Base-by-base conservation (phyloP, 345 rosid genomes). In the Mallotus nudiflorus region DNA sequence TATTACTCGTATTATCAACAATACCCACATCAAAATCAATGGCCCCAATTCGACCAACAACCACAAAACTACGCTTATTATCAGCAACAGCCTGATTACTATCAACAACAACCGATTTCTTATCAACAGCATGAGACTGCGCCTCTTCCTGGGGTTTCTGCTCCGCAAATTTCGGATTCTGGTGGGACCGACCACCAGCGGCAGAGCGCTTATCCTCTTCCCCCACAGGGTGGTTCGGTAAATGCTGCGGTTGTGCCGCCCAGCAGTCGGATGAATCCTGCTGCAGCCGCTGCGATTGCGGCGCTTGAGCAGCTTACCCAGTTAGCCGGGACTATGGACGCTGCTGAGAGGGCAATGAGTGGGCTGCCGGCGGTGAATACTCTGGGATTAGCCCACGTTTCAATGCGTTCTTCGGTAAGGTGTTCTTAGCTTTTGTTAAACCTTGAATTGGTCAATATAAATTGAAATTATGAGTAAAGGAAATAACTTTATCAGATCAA, bases 261-360 rank as follows among this genome's bases (percentile, higher is more conserved):
- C 4, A 72, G 46, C 2, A 42, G 9, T 42, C 9, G 71, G n/a
- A 28, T 64, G 69, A 70, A 71, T 55, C 72, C 51, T 2, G 73
- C 77, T 18, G 76, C 81, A 0, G 69, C 71, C 7, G 82, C 78
- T 0, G 82, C 77, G 19, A 66, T 82, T 20, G 70, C 71, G 10
- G 81, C 83, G 5, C 68, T 82, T 33, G 66, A 76, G 20, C 73
- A 62, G 73, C 73, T 77, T 65, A 46, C 73, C 14, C 79, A 66
- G 31, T 71, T 82, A 1, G 70, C 83, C 5, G 71, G 68, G 29
- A 60, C 69, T 55, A 57, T 68, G 76, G 73, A 31, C 56, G 74
- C 65, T 28, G 79, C 81, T 16, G 78, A 76, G 79, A 67, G 77
- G 63, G 79, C 59, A 31, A 31, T 66, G 31, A 66, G 58, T 9